These are phyloP conservation scores for Hymenochaete sp. DNA, from an alignment of 1,284 basidiomycete genomes.

Conservation along the genomic window DNA sequence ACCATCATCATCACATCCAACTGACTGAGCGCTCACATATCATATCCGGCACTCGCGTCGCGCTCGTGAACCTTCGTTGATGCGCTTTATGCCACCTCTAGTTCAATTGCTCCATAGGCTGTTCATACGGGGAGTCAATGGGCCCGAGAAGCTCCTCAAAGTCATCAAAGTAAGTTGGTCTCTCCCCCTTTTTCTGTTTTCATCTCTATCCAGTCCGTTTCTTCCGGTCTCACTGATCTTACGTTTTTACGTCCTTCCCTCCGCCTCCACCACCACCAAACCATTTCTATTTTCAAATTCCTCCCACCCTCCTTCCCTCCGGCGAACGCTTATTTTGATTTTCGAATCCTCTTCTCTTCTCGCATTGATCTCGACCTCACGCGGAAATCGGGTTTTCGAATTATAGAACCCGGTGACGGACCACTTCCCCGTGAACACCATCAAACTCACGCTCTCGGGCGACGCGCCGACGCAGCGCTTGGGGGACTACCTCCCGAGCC, in stretches of 20 bases:
- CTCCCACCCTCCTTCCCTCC: too few relatives aligned
- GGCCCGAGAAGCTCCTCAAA: conserved; percentile 92
- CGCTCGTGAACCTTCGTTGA: conserved; percentile 4
- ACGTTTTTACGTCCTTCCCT: too few relatives aligned
- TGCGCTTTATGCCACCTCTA: conserved; percentile 27
- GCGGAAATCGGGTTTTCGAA: neutral
- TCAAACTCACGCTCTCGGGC: conserved; percentile 92
- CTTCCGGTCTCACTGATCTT: conserved; percentile 12
- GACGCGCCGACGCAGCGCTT: conserved; percentile 83
- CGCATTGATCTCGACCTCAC: neutral
- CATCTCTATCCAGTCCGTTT: neutral
- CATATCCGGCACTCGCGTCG: conserved; percentile 9
- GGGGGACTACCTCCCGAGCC: conserved; percentile 71
- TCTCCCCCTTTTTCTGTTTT: neutral
- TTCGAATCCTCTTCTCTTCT: conserved; percentile 6
- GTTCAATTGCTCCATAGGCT: conserved; percentile 97
- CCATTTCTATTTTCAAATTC: too few relatives aligned
- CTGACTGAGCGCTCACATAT: neutral
- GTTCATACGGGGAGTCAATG: conserved; percentile 91
- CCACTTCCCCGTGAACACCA: conserved; percentile 91
- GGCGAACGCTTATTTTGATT: too few relatives aligned
- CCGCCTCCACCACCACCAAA: too few relatives aligned
- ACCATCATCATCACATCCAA: too few relatives aligned
- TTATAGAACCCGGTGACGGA: conserved; percentile 87
- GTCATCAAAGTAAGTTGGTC: conserved; percentile 69